Evolutionary conservation across 1,284 basidiomycete genomes (phyloP).

Genomic region (Cutaneotrichosporon cutaneum): DNA sequence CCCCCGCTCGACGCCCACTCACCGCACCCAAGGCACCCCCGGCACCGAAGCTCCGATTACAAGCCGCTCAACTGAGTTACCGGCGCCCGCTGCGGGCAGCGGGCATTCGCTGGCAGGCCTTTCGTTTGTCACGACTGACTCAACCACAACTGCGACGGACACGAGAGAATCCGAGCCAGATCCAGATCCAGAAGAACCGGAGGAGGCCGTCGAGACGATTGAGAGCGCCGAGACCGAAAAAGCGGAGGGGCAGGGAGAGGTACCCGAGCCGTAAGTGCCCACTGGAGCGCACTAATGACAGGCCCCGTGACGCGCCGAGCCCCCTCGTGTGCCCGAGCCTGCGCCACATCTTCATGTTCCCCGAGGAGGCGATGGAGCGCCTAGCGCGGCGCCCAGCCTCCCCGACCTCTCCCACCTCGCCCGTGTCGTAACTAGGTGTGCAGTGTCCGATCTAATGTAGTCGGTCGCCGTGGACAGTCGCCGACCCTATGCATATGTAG

Average conservation of each 20-base stretch:
- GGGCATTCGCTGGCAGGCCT: background rate
- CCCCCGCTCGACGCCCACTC: background rate
- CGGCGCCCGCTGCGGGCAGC: background rate
- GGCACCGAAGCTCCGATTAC: background rate
- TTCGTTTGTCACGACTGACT: background rate
- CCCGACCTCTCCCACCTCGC: background rate
- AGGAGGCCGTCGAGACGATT: background rate
- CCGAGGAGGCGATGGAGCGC: background rate
- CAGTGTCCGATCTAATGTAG: background rate
- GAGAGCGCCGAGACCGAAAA: background rate
- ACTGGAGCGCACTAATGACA: background rate
- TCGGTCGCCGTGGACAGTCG: background rate
- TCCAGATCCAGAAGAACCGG: background rate
- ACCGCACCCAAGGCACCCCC: slow-evolving; percentile 2
- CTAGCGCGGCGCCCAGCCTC: background rate
- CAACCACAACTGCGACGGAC: background rate
- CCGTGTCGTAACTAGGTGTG: background rate
- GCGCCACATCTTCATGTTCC: slow-evolving; percentile 3
- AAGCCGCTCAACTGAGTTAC: background rate
- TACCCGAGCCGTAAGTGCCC: background rate
- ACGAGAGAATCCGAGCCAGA: background rate
- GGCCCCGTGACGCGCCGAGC: background rate
- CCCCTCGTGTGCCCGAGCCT: slow-evolving; percentile 1
- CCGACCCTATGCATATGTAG: background rate
- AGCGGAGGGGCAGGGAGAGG: background rate